These are phyloP conservation scores for Russula virescens DNA, from an alignment of 768 basidiomycete species.

Conservation along the genomic window DNA sequence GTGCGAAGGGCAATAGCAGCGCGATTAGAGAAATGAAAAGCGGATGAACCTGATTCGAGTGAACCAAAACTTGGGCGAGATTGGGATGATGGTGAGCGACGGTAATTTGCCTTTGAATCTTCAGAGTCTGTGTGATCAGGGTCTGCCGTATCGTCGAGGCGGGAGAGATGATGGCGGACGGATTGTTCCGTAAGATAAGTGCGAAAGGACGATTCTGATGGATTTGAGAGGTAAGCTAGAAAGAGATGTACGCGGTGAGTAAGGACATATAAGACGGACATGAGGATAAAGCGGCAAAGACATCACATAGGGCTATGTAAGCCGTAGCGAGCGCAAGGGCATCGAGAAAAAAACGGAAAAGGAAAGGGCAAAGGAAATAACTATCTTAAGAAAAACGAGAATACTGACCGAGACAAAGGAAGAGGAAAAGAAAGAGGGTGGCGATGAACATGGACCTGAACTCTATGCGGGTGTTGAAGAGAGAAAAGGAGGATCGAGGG, in stretches of 20 bases:
- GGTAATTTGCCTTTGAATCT: constrained; percentile 22
- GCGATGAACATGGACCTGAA: constrained; percentile 66
- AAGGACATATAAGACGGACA: constrained; percentile 20
- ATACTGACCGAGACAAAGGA: constrained; percentile 64
- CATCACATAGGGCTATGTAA: not conserved
- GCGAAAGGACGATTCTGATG: constrained; percentile 88
- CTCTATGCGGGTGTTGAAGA: constrained; percentile 53
- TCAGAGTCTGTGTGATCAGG: constrained; percentile 36
- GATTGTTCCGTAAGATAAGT: constrained; percentile 96
- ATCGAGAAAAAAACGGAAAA: constrained; percentile 7
- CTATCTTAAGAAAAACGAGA: constrained; percentile 20
- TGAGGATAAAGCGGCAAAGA: not conserved
- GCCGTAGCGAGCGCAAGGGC: not conserved
- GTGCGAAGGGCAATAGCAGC: constrained; percentile 91
- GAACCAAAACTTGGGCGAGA: constrained; percentile 22
- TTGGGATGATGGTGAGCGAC: constrained; percentile 24
- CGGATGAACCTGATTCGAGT: constrained; percentile 33
- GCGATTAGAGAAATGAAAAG: constrained; percentile 87
- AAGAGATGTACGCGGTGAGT: constrained; percentile 21
- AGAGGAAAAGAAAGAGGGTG: constrained; percentile 60
- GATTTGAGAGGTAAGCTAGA: constrained; percentile 91
- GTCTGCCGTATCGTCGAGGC: constrained; percentile 69
- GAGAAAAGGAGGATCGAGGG: constrained; percentile 41
- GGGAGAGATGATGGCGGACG: constrained; percentile 88
- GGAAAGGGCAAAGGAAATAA: constrained; percentile 4